Evolutionary conservation across 1,139 yeast species (phyloP), one percentile per base, ranked within the genome.

Genomic region (Magnusiomyces magnusii): DNA sequence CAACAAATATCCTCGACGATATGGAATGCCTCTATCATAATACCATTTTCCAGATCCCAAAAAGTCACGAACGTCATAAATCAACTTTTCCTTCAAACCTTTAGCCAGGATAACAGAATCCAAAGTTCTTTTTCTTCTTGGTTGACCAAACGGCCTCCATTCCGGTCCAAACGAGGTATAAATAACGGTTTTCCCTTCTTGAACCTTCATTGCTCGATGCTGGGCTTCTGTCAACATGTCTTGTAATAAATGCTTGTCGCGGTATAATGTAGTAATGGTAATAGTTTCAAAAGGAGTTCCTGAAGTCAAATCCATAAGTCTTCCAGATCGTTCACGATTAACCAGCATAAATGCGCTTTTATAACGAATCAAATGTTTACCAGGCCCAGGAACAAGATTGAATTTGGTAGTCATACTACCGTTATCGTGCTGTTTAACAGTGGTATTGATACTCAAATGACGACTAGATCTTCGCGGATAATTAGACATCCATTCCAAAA

Each of bases 131-230:
- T 93, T 92, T 66, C 86, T 86, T 64, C 97, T 80, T 1, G 99
- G 98, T 69, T 87, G 95, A 1, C 99, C 99, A 76, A 93, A 93
- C 2, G 97, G 96, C 66, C 99, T 79, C 99, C 99, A 93, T 69
- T 93, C 99, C 17, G 97, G 97, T 0, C 98, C 99, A 88, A 95
- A 92, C 1, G 97, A 87, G 1, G 97, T 90, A 73, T 82, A 93
- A 5, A 93, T 77, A 10, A 93, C 99, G 0, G 99, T 93, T 69
- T 91, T 92, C 13, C 99, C 99, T 68, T 91, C 96, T 61, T 88
- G 86, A 47, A 87, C 81, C 68, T 83, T 85, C 71, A 91, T 78
- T 0, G 98, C 98, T 75, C 89, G 73, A 53, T 78, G 75, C 67
- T 92, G 91, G 7, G 99, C 98, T 67, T 93, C 99, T 15, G 79